Conservation (phyloP, 2,329 filamentous ascomycete species). For the Paracoccidioides lutzii region DNA sequence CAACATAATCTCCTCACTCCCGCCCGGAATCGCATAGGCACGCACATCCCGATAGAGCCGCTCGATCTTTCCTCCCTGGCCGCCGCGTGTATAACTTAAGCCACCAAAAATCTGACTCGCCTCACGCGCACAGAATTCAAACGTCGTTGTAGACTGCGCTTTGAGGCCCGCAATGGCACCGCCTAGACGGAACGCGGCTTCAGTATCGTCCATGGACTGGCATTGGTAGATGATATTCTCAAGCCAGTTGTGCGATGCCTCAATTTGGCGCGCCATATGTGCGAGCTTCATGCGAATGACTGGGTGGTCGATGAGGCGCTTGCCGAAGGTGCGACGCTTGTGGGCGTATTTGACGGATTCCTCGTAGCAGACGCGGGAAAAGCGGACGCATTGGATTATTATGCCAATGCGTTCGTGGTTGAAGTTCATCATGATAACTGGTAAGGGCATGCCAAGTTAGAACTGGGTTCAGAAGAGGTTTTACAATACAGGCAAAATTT, state of each 20-base stretch:
- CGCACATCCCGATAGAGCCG: constrained; percentile 86
- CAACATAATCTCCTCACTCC: constrained; percentile 96
- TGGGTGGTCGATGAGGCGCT: constrained; percentile 90
- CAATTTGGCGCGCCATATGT: constrained; percentile 96
- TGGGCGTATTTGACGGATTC: constrained; percentile 93
- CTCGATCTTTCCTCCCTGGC: constrained; percentile 92
- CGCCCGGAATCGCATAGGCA: constrained; percentile 91
- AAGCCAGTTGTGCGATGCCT: constrained; percentile 92
- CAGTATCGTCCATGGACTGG: constrained; percentile 80
- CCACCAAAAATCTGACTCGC: constrained; percentile 96
- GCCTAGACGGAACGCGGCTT: constrained; percentile 91
- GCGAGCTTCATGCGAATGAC: constrained; percentile 97
- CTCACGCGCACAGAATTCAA: constrained; percentile 95
- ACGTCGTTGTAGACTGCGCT: constrained; percentile 84
- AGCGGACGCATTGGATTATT: constrained; percentile 92
- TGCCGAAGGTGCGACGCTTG: constrained; percentile 94
- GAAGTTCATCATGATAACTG: constrained; percentile 98
- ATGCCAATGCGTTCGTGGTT: constrained; percentile 99
- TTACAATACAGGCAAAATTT: neutral
- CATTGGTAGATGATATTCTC: constrained; percentile 93
- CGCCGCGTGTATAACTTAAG: constrained; percentile 78
- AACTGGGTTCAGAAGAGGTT: neutral
- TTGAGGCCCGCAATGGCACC: constrained; percentile 90
- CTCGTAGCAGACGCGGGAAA: constrained; percentile 93
- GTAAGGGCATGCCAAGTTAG: neutral